Evolutionary conservation across 1,284 basidiomycete genomes (phyloP).

Genomic region (Wolfiporia cocos): DNA sequence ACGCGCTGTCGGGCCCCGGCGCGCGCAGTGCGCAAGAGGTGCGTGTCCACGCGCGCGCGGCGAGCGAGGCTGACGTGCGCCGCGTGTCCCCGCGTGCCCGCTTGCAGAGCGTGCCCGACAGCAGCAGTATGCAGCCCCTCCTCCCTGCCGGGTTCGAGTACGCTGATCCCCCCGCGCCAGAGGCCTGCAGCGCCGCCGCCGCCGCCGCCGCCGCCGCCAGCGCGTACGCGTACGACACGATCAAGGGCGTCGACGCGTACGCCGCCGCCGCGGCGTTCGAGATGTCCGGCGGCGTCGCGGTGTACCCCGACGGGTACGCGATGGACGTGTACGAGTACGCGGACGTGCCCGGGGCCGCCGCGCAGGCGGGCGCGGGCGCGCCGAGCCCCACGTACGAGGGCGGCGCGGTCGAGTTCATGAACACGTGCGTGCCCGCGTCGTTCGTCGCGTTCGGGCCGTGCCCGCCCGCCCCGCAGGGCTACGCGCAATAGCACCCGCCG

Average conservation of each 20-base stretch:
- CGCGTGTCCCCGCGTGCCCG: neutral
- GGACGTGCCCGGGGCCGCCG: slow-evolving; percentile 10
- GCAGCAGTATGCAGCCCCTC: neutral
- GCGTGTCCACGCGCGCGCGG: neutral
- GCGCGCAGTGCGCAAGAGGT: slow-evolving; percentile 2
- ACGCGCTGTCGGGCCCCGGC: slow-evolving; percentile 12
- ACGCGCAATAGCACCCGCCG: too few species aligned
- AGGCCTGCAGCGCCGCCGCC: neutral
- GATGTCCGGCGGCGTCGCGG: neutral
- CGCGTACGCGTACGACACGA: neutral
- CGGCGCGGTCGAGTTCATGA: slow-evolving; percentile 17
- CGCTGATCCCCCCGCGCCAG: slow-evolving; percentile 1
- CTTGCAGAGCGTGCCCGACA: neutral
- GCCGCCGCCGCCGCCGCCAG: neutral
- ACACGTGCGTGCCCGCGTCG: slow-evolving; percentile 18
- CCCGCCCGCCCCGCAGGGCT: too few species aligned
- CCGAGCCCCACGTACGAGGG: slow-evolving; percentile 13
- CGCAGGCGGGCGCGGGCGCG: slow-evolving; percentile 5
- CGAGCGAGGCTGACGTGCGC: too few species aligned
- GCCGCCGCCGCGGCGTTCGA: neutral
- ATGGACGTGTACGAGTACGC: slow-evolving; percentile 11
- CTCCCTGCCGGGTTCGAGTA: slow-evolving; percentile 2
- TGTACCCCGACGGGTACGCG: slow-evolving; percentile 1
- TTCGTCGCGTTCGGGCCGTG: neutral
- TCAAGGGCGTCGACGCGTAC: too few species aligned